phyloP scores from a whole-genome alignment of 768 basidiomycete species.

The Kwoniella sp. region DNA sequence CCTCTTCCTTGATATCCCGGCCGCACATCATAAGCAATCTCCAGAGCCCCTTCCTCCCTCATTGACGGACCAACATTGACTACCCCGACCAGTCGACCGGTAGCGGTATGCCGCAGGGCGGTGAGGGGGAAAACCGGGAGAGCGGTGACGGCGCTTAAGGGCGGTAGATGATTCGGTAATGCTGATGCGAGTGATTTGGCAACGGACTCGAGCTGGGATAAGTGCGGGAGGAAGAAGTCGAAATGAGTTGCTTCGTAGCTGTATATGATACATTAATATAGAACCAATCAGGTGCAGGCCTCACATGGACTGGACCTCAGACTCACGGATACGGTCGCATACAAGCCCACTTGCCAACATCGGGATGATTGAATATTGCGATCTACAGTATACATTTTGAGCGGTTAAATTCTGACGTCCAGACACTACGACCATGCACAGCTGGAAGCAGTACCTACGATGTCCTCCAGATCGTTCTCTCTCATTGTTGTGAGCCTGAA shows the following conservation, averaged over 20 bases:
- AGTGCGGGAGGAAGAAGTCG: slow-evolving; percentile 6
- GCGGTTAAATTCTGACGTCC: too few relatives aligned
- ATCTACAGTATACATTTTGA: slow-evolving; percentile 5
- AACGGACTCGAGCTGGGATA: not conserved
- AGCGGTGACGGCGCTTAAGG: not conserved
- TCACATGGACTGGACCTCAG: not conserved
- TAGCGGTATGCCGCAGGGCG: slow-evolving; percentile 3
- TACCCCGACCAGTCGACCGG: slow-evolving; percentile 9
- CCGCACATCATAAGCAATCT: slow-evolving; percentile 23
- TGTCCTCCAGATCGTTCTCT: slow-evolving; percentile 8
- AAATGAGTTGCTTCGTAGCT: slow-evolving; percentile 2
- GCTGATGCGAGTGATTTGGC: not conserved
- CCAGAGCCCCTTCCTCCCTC: slow-evolving; percentile 9
- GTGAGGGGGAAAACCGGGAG: slow-evolving; percentile 5
- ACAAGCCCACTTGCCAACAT: slow-evolving; percentile 18
- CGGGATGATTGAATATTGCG: slow-evolving; percentile 12
- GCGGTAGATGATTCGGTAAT: not conserved
- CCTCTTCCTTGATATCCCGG: slow-evolving; percentile 23
- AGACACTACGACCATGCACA: not conserved
- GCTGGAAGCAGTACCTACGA: not conserved
- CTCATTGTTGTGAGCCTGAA: slow-evolving; percentile 10
- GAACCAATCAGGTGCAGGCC: not conserved
- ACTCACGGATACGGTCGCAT: slow-evolving; percentile 14
- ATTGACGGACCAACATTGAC: not conserved
- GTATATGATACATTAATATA: not conserved